Evolutionary conservation across 2,329 filamentous ascomycete species (phyloP), one percentile per base, ranked within the genome.

Genomic region (Beauveria pseudobassiana): DNA sequence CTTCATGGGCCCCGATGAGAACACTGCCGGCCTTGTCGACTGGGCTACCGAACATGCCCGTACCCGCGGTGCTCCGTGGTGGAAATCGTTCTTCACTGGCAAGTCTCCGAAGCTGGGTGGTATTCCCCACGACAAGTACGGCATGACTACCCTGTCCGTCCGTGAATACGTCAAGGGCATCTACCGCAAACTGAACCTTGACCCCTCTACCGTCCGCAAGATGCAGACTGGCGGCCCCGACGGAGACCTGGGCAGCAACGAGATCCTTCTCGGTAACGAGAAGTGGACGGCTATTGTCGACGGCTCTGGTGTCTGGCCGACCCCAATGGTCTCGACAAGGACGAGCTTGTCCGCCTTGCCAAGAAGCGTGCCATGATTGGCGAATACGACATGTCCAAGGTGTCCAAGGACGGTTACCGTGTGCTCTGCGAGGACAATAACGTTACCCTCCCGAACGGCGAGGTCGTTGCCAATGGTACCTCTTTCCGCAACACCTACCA

Each of bases 31-130:
- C 70, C 83, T 99, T 40, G 95, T 99, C 57, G 87, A 99, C 76
- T 99, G 95, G 95, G 95, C 95, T n/a, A 99, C 95, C 1, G 88
- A 95, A 75, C 95, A 99, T 75, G 95, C 95, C 64, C 86, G 91
- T 58, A 79, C 80, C 64, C 87, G 95, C 68, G 92, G 92, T 51
- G 95, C 95, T 5, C 91, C 92, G 30, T 99, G 93, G 91, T 99
- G 95, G 95, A 99, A 99, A 82, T 99, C 95, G 0, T 99, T 99
- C 85, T 99, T 99, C 82, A 99, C 95, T 2, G 95, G 95, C 71
- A 99, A 99, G 83, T 96, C 91, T 68, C 95, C 92, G 59, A 95
- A 90, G 76, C 84, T 99, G 16, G 95, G 95, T 65, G 95, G 95
- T 72, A 99, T 99, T 68, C 95, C 95, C 43, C 95, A 99, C 76